Base-by-base conservation (phyloP, 1,284 basidiomycete genomes). In the Lentinula novae-zelandiae region DNA sequence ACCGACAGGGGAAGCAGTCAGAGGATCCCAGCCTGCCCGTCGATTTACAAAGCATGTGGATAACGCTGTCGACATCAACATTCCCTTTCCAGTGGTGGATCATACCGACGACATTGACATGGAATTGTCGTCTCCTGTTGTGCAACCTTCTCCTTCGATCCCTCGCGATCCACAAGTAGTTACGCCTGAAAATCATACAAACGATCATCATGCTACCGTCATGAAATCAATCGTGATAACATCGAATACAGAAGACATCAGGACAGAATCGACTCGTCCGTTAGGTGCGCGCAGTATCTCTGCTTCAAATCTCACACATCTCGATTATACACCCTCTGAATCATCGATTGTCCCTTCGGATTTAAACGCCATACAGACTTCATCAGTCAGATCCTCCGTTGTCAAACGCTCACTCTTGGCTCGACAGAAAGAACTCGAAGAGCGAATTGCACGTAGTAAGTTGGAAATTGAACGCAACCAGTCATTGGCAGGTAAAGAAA, bases 371-470 rank as follows among this genome's bases (percentile, higher is more conserved):
- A 74, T 75, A 72, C 76, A 75, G 63, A 76, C 71, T 46, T 67
- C 71, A 1, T 72, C 77, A 0, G 75, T 71, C 56, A 70, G 68
- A 10, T 76, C 76, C 7, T 75, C 71, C 56, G 73, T 67, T 60
- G 67, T 69, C 12, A 75, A 75, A 60, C 71, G 73, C 15, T 70
- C 73, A 20, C 67, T 78, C 7, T 58, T 76, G 20, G 76, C 74
- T 5, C 68, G 74, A 60, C 75, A 77, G 55, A 78, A 72, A 65
- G 78, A 79, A 36, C 65, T 80, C 22, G 77, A 79, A 65, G 75
- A 76, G 60, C 70, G 71, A 60, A 76, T 80, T 40, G 71, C 76
- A 1, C 65, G 66, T 60, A 73, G 71, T 34, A 76, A 74, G 62
- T 52, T 69, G 63, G 78, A 76, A 63, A 66, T 75, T 5, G 67